Conservation (phyloP, 345 rosid species). For the Cardamine chenopodiifolia region DNA sequence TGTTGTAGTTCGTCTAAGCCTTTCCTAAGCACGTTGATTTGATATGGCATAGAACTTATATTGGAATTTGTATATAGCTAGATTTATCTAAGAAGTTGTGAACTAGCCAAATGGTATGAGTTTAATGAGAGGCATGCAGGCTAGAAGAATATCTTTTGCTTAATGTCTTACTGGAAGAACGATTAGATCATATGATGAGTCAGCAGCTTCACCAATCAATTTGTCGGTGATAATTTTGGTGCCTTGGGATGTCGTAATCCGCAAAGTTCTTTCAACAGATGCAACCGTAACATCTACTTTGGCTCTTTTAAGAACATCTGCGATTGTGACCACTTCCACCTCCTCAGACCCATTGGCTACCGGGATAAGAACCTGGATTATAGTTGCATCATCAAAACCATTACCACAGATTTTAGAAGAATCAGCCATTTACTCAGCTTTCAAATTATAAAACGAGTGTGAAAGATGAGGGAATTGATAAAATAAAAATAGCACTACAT, state of each 20-base stretch:
- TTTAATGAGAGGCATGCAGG: constrained; percentile 5
- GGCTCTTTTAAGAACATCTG: constrained; percentile 80
- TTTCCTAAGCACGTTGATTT: neutral
- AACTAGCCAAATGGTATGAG: constrained; percentile 5
- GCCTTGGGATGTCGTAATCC: constrained; percentile 70
- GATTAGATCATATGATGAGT: constrained; percentile 65
- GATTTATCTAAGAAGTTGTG: neutral
- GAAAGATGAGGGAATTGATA: neutral
- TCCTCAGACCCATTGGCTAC: constrained; percentile 88
- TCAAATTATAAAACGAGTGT: neutral
- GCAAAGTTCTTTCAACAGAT: constrained; percentile 68
- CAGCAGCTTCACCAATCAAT: constrained; percentile 63
- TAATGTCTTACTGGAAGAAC: constrained; percentile 71
- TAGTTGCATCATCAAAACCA: constrained; percentile 28
- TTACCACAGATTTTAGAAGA: constrained; percentile 13
- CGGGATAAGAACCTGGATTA: constrained; percentile 73
- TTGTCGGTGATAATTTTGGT: constrained; percentile 78
- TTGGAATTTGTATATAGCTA: neutral
- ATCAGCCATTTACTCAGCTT: constrained; percentile 4
- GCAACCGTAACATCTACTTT: constrained; percentile 83
- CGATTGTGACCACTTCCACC: constrained; percentile 68
- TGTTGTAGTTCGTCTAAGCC: neutral
- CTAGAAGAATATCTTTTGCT: neutral
- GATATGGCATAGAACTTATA: neutral
- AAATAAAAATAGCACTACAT: neutral